phyloP scores from a whole-genome alignment of 2,329 filamentous ascomycete genomes.

The Neonectria faginata region DNA sequence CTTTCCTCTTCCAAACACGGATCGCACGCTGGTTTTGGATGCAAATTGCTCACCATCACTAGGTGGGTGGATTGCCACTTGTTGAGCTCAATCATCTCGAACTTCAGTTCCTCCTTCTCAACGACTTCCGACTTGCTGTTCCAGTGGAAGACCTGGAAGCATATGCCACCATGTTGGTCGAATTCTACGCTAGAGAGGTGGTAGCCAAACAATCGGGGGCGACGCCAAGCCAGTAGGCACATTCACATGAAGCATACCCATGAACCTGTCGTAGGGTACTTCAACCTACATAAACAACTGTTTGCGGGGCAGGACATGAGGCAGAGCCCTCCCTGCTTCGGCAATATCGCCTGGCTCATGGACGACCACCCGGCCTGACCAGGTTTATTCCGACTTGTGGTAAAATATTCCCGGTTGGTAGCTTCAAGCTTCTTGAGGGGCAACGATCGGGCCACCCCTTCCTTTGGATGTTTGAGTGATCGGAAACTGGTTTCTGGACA shows the following conservation, averaged over 20 bases:
- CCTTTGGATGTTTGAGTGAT: not conserved
- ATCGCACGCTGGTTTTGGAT: not conserved
- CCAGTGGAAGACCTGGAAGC: slow-evolving; percentile 96
- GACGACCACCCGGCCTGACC: slow-evolving; percentile 3
- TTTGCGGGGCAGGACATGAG: not conserved
- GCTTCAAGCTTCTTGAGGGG: slow-evolving; percentile 9
- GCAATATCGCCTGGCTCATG: slow-evolving; percentile 6
- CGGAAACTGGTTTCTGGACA: not conserved
- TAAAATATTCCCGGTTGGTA: slow-evolving; percentile 26
- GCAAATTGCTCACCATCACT: slow-evolving; percentile 22
- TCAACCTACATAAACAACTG: not conserved
- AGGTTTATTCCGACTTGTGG: slow-evolving; percentile 14
- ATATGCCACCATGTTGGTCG: slow-evolving; percentile 97
- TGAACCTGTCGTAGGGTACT: slow-evolving; percentile 10
- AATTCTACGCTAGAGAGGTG: slow-evolving; percentile 95
- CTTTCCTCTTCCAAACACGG: not conserved
- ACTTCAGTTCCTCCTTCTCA: slow-evolving; percentile 92
- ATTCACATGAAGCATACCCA: slow-evolving; percentile 12
- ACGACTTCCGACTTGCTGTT: slow-evolving; percentile 94
- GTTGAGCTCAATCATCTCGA: slow-evolving; percentile 96
- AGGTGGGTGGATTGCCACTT: slow-evolving; percentile 95
- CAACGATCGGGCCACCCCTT: not conserved
- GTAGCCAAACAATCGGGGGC: slow-evolving; percentile 56
- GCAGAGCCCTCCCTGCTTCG: not conserved
- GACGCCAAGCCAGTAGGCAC: slow-evolving; percentile 35